Evolutionary conservation across 495 filamentous ascomycete genomes (phyloP), one percentile per base, ranked within the genome.

Genomic region (Stereocaulon alpinum): DNA sequence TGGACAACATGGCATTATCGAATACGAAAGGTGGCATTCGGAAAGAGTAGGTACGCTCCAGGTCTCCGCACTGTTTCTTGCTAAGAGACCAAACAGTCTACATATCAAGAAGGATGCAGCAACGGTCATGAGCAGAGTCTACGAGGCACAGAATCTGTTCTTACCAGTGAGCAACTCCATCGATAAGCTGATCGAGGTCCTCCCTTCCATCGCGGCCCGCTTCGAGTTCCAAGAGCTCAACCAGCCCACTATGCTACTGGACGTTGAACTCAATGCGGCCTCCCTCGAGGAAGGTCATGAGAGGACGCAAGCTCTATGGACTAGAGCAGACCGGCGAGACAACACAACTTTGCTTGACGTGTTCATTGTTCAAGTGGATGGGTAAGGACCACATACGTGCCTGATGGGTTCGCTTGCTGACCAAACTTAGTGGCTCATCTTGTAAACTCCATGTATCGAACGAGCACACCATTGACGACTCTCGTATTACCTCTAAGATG

Each of bases 111-210:
- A 69, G 20, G 53, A 69, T 10, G 58, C 68, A 40, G 43, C 71
- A 5, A 50, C 44, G 9, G 43, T 65, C 5, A 60, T 75, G 7
- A 41, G 57, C 0, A 65, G 64, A 40, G 66, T 72, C 34, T 64
- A 65, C 27, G 47, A 59, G 3, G 72, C 75, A 2, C 59, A 27
- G 37, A 63, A 73, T 30, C 67, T 82, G 3, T 82, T 89, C 10
- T 57, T 61, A 30, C 68, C 71, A 0, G 67, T 79, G 32, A 73
- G 74, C 29, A 70, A 72, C 47, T 75, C 72, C 18, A 69, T 59
- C 6, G 34, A 29, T 20, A 63, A 66, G 0, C 47, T 78, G 6
- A 37, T 64, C 55, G 56, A 57, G 11, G 60, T 70, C 4, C 65
- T 66, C 40, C 70, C 70, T 7, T 62, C 64, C 10, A 71, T 72